A percentile compares a stretch with the other conserved stretches of the same genome.
These are phyloP conservation scores for Cryptococcus wingfieldii DNA, from an alignment of 1,284 basidiomycete genomes.

Conservation along the genomic window DNA sequence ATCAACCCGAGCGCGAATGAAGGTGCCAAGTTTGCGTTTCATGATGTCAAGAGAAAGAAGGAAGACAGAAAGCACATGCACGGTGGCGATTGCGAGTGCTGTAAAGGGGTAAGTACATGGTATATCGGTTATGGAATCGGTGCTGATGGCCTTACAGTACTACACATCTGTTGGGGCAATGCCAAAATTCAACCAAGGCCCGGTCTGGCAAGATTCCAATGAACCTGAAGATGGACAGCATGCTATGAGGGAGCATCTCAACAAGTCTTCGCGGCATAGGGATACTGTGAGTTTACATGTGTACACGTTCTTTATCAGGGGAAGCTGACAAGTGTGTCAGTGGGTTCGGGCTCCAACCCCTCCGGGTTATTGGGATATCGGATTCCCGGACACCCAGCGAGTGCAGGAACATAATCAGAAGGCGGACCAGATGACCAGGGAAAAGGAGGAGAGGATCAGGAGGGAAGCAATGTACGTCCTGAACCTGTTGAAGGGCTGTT, in stretches of 20 bases:
- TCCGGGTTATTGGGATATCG: slow-evolving; percentile 73
- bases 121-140: not conserved
- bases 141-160: slow-evolving; percentile 55
- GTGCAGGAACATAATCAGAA: slow-evolving; percentile 65
- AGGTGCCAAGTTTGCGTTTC: slow-evolving; percentile 64
- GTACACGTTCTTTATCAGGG: not conserved
- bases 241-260: slow-evolving; percentile 59
- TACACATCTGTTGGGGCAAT: slow-evolving; percentile 70
- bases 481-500: not conserved
- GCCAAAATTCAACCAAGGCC: slow-evolving; percentile 60
- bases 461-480: slow-evolving; percentile 41
- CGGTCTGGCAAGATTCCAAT: slow-evolving; percentile 57
- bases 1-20: slow-evolving; percentile 65
- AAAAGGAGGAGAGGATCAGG: slow-evolving; percentile 60
- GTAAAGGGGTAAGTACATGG: slow-evolving; percentile 61
- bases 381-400: slow-evolving; percentile 79
- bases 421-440: slow-evolving; percentile 57
- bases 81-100: slow-evolving; percentile 78
- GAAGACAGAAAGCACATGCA: slow-evolving; percentile 64
- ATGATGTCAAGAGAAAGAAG: slow-evolving; percentile 69
- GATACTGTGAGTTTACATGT: slow-evolving; percentile 29
- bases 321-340: slow-evolving; percentile 43
- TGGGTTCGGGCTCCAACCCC: slow-evolving; percentile 72
- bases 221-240: slow-evolving; percentile 11
- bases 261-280: slow-evolving; percentile 73